Evolutionary conservation across 768 basidiomycete species (phyloP).

Genomic region (Macrolepiota fuliginosa): DNA sequence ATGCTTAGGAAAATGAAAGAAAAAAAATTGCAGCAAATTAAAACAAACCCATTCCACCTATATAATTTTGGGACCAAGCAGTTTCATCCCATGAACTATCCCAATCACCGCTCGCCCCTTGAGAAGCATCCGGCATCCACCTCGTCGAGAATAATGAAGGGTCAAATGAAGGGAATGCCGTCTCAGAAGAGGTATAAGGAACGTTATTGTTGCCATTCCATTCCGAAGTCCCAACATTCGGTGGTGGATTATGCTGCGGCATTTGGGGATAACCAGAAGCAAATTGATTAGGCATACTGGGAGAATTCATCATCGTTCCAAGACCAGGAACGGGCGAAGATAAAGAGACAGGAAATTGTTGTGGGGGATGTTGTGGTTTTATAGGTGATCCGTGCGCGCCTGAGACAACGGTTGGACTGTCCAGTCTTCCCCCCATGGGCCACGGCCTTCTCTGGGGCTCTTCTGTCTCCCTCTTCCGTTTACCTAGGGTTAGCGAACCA

Average conservation of each 20-base stretch:
- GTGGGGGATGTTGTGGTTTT: neutral
- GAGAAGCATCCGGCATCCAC: conserved; percentile 13
- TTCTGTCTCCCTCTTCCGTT: conserved; percentile 10
- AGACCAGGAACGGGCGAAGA: neutral
- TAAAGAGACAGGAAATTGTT: neutral
- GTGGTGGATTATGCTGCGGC: neutral
- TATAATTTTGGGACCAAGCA: conserved; percentile 6
- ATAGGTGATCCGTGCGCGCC: neutral
- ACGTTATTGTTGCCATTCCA: neutral
- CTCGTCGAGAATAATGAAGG: conserved; percentile 9
- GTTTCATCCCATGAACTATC: conserved; percentile 9
- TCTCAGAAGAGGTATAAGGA: neutral
- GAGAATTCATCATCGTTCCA: neutral
- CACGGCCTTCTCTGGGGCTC: conserved; percentile 5
- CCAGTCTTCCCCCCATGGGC: neutral
- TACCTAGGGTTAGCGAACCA: conserved; percentile 4
- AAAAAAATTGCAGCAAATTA: neutral
- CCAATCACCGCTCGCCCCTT: conserved; percentile 5
- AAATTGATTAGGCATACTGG: neutral
- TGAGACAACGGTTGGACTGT: neutral
- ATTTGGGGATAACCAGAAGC: neutral
- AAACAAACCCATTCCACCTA: conserved; percentile 11
- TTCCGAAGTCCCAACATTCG: neutral
- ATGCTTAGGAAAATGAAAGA: neutral
- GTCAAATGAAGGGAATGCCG: conserved; percentile 1